A percentile compares a stretch with the other conserved stretches of the same genome.
Conservation (phyloP, 2,329 filamentous ascomycete species). For the Leptodontidium sp. region DNA sequence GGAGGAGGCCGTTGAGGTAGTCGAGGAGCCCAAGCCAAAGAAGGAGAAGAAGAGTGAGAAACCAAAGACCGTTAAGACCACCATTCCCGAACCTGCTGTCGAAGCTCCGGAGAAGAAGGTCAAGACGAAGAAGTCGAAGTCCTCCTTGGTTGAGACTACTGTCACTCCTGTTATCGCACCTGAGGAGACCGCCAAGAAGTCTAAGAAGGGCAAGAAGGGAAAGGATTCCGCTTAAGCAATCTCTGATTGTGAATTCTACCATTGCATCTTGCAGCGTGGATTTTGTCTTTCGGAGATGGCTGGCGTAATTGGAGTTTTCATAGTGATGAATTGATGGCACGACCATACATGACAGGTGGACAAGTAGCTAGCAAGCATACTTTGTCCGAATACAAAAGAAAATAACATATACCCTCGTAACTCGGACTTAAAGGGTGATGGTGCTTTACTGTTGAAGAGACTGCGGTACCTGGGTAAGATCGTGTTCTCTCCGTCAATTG, state of each 20-base stretch:
- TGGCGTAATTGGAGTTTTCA: slow-evolving; percentile 16
- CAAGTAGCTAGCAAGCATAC: background rate
- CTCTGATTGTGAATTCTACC: background rate
- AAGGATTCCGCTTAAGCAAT: slow-evolving; percentile 24
- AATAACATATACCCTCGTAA: background rate
- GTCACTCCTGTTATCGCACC: slow-evolving; percentile 50
- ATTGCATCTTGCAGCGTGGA: slow-evolving; percentile 1
- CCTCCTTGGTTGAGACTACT: slow-evolving; percentile 26
- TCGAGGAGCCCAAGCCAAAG: slow-evolving; percentile 50
- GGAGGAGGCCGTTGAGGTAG: slow-evolving; percentile 17
- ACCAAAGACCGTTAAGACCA: slow-evolving; percentile 15
- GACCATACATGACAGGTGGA: background rate
- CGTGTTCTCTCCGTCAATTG: too few relatives aligned
- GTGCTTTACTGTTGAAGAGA: background rate
- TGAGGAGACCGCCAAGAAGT: slow-evolving; percentile 35
- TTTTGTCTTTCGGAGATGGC: background rate
- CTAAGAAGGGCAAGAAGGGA: slow-evolving; percentile 47
- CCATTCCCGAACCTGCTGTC: background rate
- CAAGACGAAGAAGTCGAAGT: slow-evolving; percentile 37
- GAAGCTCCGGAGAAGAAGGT: slow-evolving; percentile 34
- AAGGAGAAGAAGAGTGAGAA: slow-evolving; percentile 32
- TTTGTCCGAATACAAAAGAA: slow-evolving; percentile 14
- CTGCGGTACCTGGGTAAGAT: background rate
- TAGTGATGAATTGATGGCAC: slow-evolving; percentile 8
- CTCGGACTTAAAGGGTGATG: background rate